Evolutionary conservation across 2,329 filamentous ascomycete genomes (phyloP).

Genomic region (Bipolaris cookei): DNA sequence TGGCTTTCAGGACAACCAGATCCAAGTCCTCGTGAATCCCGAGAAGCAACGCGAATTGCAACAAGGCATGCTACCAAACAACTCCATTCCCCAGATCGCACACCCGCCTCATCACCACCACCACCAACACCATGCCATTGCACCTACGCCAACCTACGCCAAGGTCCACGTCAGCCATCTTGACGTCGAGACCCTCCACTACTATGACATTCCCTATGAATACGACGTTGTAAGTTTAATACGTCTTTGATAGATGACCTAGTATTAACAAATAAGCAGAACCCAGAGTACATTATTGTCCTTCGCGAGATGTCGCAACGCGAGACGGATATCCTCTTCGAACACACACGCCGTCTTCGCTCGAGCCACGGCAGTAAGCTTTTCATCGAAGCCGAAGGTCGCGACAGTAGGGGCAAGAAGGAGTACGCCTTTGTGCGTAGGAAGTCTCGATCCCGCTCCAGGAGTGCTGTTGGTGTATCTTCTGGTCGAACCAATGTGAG

Average conservation of each 20-base stretch:
- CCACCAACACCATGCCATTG: conserved; percentile 4
- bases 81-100: conserved; percentile 34
- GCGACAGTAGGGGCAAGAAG: conserved; percentile 46
- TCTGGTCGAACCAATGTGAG: conserved; percentile 38
- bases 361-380: conserved; percentile 38
- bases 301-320: conserved; percentile 56
- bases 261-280: conserved; percentile 26
- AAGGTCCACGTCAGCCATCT: conserved; percentile 57
- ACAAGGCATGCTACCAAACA: conserved; percentile 42
- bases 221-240: conserved; percentile 53
- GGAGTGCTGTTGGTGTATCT: conserved; percentile 39
- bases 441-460: conserved; percentile 39
- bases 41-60: conserved; percentile 52
- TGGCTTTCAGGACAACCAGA: conserved; percentile 56
- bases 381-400: conserved; percentile 52
- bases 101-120: conserved; percentile 11
- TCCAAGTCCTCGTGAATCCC: conserved; percentile 56
- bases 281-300: conserved; percentile 58
- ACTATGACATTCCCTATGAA: conserved; percentile 58
- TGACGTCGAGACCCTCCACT: conserved; percentile 54
- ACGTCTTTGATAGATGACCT: neutral
- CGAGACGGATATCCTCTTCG: conserved; percentile 58
- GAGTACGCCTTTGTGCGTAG: conserved; percentile 56
- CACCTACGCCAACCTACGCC: conserved; percentile 52
- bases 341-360: conserved; percentile 57